Percentiles rank a stretch among this genome's conserved stretches.
Conservation (phyloP, 371 early-diverging fungal genomes). For the Globomyces sp. region DNA sequence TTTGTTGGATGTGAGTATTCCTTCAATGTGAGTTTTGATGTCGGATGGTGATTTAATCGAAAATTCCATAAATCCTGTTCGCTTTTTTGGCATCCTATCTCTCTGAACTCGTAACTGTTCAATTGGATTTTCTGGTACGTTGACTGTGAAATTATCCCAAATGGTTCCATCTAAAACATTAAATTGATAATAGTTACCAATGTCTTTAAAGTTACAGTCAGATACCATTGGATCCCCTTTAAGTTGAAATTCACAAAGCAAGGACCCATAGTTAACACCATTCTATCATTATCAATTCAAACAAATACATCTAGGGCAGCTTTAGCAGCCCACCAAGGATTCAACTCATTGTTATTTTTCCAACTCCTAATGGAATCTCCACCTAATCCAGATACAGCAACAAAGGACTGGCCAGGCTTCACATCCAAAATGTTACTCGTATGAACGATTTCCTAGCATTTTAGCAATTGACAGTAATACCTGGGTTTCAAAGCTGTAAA, state of each 20-base stretch:
- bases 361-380: constrained; percentile 39
- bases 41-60: not conserved
- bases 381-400: constrained; percentile 38
- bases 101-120: not conserved
- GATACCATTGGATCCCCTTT: constrained; percentile 24
- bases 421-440: constrained; percentile 19
- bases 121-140: not conserved
- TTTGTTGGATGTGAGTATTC: too few relatives aligned
- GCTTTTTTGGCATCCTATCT: not conserved
- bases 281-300: constrained; percentile 17
- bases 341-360: constrained; percentile 19
- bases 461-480: too few relatives aligned
- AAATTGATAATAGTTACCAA: constrained; percentile 2
- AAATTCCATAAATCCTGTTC: constrained; percentile 6
- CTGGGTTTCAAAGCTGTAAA: constrained; percentile 31
- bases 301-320: constrained; percentile 32
- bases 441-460: constrained; percentile 15
- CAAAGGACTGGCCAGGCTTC: constrained; percentile 36
- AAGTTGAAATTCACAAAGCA: constrained; percentile 38
- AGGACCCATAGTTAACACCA: constrained; percentile 37
- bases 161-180: constrained; percentile 18
- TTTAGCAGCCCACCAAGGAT: constrained; percentile 44
- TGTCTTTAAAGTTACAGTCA: constrained; percentile 35
- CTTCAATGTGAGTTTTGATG: not conserved
- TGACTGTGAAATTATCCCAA: constrained; percentile 35